These are phyloP conservation scores for Russula sp. DNA, from an alignment of 768 basidiomycete genomes.

Conservation along the genomic window DNA sequence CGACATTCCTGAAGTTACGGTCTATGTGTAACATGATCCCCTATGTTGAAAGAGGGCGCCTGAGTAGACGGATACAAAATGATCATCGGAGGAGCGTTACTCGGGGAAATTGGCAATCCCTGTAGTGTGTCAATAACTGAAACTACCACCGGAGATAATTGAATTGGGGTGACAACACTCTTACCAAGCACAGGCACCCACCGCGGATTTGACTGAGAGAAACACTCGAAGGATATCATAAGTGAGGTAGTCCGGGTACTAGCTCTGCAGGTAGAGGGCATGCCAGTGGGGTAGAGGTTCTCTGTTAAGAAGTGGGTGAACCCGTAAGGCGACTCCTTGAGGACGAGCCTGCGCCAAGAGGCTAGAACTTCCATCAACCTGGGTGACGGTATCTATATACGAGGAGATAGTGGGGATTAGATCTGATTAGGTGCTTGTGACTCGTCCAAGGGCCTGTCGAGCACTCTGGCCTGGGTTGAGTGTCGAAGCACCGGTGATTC, in stretches of 20 bases:
- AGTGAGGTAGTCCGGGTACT: not conserved
- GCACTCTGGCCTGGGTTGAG: not conserved
- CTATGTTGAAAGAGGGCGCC: not conserved
- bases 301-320: constrained; percentile 5
- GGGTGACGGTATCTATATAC: constrained; percentile 16
- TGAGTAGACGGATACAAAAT: not conserved
- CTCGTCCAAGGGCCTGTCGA: not conserved
- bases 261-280: not conserved
- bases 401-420: constrained; percentile 17
- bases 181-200: not conserved
- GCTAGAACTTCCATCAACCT: constrained; percentile 2
- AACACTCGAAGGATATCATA: not conserved
- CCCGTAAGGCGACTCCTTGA: not conserved
- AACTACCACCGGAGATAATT: not conserved
- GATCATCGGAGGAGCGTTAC: not conserved
- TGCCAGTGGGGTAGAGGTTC: not conserved
- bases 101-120: not conserved
- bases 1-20: not conserved
- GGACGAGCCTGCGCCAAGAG: not conserved
- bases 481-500: not conserved
- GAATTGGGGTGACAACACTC: not conserved
- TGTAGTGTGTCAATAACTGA: not conserved
- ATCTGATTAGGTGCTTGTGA: constrained; percentile 1
- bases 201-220: not conserved
- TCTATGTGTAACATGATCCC: not conserved